A percentile compares a stretch with the other conserved stretches of the same genome.
Conservation (phyloP, 2,329 filamentous ascomycete species). For the Talaromyces islandicus region DNA sequence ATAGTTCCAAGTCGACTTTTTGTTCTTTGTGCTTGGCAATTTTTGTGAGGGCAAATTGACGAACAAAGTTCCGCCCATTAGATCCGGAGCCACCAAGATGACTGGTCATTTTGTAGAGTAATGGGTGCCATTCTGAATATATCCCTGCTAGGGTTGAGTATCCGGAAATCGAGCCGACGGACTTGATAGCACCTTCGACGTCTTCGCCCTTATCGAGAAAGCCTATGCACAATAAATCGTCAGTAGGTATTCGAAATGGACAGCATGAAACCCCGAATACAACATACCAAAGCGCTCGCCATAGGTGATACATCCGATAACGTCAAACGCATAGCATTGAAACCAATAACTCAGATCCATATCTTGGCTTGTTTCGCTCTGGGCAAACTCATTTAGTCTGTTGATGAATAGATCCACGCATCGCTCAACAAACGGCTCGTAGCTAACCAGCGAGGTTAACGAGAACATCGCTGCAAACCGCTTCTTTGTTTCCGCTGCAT, state of each 20-base stretch:
- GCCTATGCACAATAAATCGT: conserved; percentile 25
- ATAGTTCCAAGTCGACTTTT: conserved; percentile 14
- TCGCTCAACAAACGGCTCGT: conserved; percentile 46
- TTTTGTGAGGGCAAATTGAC: conserved; percentile 26
- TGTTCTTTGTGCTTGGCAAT: conserved; percentile 22
- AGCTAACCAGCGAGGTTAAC: conserved; percentile 44
- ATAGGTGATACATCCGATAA: conserved; percentile 48
- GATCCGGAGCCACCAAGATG: conserved; percentile 25
- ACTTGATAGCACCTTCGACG: conserved; percentile 37
- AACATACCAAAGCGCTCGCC: conserved; percentile 22
- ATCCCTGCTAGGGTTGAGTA: conserved; percentile 40
- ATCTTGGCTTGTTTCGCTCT: conserved; percentile 5
- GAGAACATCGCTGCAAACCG: conserved; percentile 42
- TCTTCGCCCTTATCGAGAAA: conserved; percentile 45
- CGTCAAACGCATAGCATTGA: conserved; percentile 33
- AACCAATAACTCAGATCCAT: conserved; percentile 38
- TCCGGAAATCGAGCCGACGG: conserved; percentile 27
- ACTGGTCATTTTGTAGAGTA: conserved; percentile 25
- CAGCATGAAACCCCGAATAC: neutral
- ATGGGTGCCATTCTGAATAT: conserved; percentile 35
- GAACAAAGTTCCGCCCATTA: conserved; percentile 25
- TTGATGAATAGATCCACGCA: conserved; percentile 38
- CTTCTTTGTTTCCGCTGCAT: conserved; percentile 29
- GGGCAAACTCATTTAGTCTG: conserved; percentile 34
- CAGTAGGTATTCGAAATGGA: neutral